A percentile compares a stretch with the other conserved stretches of the same genome.
These are phyloP conservation scores for Exophiala spinifera DNA, from an alignment of 2,329 filamentous ascomycete genomes.

Conservation along the genomic window DNA sequence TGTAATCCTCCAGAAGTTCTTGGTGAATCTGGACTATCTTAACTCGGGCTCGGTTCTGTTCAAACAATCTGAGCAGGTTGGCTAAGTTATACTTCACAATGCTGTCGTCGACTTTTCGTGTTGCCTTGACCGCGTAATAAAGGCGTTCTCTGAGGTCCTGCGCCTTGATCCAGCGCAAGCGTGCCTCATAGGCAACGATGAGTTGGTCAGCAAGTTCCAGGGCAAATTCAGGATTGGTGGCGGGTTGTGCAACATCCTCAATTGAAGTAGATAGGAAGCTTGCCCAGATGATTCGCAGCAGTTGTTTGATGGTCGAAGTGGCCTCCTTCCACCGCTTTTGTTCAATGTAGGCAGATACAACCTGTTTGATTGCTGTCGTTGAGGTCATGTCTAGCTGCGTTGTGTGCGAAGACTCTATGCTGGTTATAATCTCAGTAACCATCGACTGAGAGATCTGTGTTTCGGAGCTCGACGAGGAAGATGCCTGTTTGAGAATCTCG, in stretches of 20 bases:
- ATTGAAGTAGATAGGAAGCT: slow-evolving; percentile 46
- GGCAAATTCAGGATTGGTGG: slow-evolving; percentile 44
- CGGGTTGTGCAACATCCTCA: slow-evolving; percentile 44
- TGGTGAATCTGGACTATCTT: slow-evolving; percentile 39
- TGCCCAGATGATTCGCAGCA: slow-evolving; percentile 47
- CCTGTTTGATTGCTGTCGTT: slow-evolving; percentile 18
- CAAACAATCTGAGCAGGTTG: slow-evolving; percentile 3
- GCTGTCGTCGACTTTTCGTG: slow-evolving; percentile 33
- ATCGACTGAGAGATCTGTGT: slow-evolving; percentile 37
- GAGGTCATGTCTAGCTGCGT: slow-evolving; percentile 30
- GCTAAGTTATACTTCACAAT: slow-evolving; percentile 32
- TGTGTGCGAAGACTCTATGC: slow-evolving; percentile 37
- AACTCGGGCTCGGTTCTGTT: slow-evolving; percentile 21
- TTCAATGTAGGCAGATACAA: slow-evolving; percentile 36
- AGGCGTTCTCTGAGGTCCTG: slow-evolving; percentile 38
- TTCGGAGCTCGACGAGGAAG: slow-evolving; percentile 26
- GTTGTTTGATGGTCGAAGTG: slow-evolving; percentile 44
- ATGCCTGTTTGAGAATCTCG: slow-evolving; percentile 38
- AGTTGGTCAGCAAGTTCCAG: slow-evolving; percentile 48
- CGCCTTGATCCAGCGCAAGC: slow-evolving; percentile 36
- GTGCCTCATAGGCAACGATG: slow-evolving; percentile 45
- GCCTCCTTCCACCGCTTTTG: slow-evolving; percentile 50
- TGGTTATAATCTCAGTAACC: slow-evolving; percentile 42
- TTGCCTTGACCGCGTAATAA: slow-evolving; percentile 35
- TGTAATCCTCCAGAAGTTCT: slow-evolving; percentile 40